phyloP scores from a whole-genome alignment of 2,329 filamentous ascomycete species.

The Fonsecaea multimorphosa region DNA sequence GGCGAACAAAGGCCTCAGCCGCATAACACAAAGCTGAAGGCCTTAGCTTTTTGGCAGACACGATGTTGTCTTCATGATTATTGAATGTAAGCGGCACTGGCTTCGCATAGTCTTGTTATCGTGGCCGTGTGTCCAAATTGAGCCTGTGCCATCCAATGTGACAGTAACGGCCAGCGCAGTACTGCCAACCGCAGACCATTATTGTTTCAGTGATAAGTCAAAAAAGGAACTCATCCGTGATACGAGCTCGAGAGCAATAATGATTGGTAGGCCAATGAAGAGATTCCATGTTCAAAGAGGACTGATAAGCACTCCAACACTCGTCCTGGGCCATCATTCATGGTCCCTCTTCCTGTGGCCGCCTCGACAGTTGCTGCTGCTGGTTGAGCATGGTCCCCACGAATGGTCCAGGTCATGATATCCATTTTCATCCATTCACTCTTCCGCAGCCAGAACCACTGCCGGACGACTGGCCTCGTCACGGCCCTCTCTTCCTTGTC shows the following conservation, averaged over 20 bases:
- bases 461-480: conserved; percentile 26
- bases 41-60: background rate
- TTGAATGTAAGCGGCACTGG: background rate
- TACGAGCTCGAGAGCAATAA: background rate
- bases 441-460: conserved; percentile 40
- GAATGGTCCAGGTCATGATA: background rate
- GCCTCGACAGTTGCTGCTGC: background rate
- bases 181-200: background rate
- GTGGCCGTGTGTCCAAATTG: background rate
- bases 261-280: background rate
- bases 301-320: background rate
- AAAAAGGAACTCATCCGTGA: background rate
- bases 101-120: background rate
- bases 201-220: background rate
- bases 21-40: background rate
- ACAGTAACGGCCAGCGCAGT: background rate
- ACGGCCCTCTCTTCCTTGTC: conserved; percentile 26
- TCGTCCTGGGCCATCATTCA: background rate
- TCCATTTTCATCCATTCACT: conserved; percentile 19
- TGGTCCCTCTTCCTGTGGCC: background rate
- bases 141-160: background rate
- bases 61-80: background rate
- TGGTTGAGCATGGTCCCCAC: background rate
- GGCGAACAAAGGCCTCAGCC: background rate
- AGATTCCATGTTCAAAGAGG: background rate